A percentile compares a stretch with the other conserved stretches of the same genome.
phyloP scores from a whole-genome alignment of 352 stramenopile species.

The Pythium brassicae region DNA sequence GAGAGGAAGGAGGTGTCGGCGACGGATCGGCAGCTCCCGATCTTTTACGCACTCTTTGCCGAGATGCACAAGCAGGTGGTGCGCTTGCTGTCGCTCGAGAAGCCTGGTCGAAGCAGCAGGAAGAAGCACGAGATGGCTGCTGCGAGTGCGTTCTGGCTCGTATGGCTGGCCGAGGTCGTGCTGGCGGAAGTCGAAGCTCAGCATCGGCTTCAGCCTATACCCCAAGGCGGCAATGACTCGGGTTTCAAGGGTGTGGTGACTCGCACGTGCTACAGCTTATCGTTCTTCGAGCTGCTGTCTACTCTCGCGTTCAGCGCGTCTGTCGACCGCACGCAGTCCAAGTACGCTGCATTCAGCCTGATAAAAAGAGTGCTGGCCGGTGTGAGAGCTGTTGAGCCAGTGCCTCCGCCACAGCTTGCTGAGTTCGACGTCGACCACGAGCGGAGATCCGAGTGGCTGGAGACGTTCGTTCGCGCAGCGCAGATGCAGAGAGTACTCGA shows the following conservation, averaged over 20 bases:
- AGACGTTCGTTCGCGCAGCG: conserved; percentile 6
- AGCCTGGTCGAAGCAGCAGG: background rate
- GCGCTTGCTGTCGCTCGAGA: background rate
- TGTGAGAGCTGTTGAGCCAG: background rate
- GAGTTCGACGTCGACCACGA: background rate
- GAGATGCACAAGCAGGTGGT: conserved; percentile 19
- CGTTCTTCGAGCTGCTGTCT: conserved; percentile 26
- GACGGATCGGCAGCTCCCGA: background rate
- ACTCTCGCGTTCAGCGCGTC: conserved; percentile 14
- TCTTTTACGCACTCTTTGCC: conserved; percentile 23
- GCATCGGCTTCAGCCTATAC: no score
- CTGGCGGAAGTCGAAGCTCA: conserved; percentile 6
- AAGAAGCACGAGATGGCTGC: background rate
- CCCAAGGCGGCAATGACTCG: background rate
- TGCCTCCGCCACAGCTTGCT: background rate
- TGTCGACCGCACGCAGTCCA: conserved; percentile 15
- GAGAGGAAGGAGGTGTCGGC: no score
- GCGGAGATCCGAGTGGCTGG: background rate
- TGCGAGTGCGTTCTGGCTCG: conserved; percentile 19
- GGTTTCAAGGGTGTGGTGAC: background rate
- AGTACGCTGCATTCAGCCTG: conserved; percentile 25
- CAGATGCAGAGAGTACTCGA: conserved; percentile 24
- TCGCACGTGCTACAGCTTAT: conserved; percentile 16
- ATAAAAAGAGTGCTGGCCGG: conserved; percentile 14
- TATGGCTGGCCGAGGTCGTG: conserved; percentile 28